Evolutionary conservation across 2,329 filamentous ascomycete species (phyloP).

Genomic region (Cladobotryum protrusum): DNA sequence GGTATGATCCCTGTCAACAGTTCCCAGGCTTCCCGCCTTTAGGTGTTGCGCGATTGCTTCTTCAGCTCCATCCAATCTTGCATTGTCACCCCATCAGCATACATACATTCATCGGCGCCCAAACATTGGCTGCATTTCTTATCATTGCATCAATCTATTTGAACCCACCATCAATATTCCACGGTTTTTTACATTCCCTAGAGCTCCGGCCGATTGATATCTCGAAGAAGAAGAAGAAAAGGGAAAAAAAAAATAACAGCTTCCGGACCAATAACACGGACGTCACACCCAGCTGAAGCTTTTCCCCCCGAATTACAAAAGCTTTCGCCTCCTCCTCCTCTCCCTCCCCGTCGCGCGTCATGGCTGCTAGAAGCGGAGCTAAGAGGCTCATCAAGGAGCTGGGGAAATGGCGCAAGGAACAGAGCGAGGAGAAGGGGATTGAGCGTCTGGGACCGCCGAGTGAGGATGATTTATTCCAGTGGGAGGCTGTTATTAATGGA

Average conservation of each 20-base stretch:
- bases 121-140: too few relatives aligned
- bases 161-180: background rate
- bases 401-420: conserved; percentile 45
- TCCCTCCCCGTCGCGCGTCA: background rate
- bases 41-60: too few relatives aligned
- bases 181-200: conserved; percentile 5
- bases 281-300: background rate
- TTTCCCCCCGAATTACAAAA: background rate
- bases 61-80: too few relatives aligned
- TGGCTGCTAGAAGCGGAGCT: conserved; percentile 41
- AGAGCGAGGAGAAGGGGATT: conserved; percentile 45
- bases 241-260: too few relatives aligned
- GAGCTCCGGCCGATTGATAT: too few relatives aligned
- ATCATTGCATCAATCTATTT: too few relatives aligned
- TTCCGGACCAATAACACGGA: too few relatives aligned
- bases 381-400: conserved; percentile 55
- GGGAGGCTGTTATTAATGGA: conserved; percentile 58
- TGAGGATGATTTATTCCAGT: conserved; percentile 50
- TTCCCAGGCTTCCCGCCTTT: too few relatives aligned
- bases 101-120: too few relatives aligned
- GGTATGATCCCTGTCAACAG: conserved; percentile 19
- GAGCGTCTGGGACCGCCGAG: conserved; percentile 51
- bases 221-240: too few relatives aligned
- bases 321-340: background rate
- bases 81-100: background rate